Evolutionary conservation across 257 asterid species (phyloP).

Genomic region (Anisodus acutangulus): DNA sequence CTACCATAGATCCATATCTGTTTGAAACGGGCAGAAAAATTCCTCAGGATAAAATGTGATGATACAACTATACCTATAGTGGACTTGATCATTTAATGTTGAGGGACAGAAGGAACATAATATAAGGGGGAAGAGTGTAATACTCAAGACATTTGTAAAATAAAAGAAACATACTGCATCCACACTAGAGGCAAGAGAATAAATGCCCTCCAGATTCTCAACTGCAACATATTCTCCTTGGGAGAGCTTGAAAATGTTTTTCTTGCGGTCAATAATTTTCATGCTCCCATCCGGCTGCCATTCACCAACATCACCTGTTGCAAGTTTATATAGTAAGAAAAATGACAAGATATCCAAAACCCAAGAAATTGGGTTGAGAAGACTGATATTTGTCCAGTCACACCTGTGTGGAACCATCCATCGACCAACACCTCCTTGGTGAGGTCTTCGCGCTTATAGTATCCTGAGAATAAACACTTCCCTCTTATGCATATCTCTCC

Average conservation of each 20-base stretch:
- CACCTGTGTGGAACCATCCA: conserved; percentile 92
- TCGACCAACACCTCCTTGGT: conserved; percentile 67
- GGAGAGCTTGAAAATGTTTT: conserved; percentile 86
- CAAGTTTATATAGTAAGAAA: conserved; percentile 18
- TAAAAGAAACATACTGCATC: conserved; percentile 53
- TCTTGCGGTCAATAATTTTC: conserved; percentile 86
- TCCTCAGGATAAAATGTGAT: not conserved
- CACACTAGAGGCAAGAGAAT: conserved; percentile 55
- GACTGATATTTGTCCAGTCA: not conserved
- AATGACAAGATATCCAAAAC: not conserved
- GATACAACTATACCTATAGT: not conserved
- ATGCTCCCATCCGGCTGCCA: conserved; percentile 82
- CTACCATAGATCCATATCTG: conserved; percentile 89
- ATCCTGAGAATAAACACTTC: conserved; percentile 78
- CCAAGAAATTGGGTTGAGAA: not conserved
- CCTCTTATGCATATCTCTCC: conserved; percentile 88
- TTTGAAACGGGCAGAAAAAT: conserved; percentile 25
- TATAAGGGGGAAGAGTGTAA: not conserved
- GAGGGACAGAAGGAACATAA: not conserved
- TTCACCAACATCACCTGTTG: conserved; percentile 82
- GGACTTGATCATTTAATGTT: conserved; percentile 8
- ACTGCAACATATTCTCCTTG: conserved; percentile 88
- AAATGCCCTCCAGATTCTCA: conserved; percentile 73
- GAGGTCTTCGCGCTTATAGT: conserved; percentile 77
- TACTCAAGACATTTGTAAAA: not conserved